These are phyloP conservation scores for Citrus hindsii DNA, from an alignment of 345 rosid species.

Conservation along the genomic window DNA sequence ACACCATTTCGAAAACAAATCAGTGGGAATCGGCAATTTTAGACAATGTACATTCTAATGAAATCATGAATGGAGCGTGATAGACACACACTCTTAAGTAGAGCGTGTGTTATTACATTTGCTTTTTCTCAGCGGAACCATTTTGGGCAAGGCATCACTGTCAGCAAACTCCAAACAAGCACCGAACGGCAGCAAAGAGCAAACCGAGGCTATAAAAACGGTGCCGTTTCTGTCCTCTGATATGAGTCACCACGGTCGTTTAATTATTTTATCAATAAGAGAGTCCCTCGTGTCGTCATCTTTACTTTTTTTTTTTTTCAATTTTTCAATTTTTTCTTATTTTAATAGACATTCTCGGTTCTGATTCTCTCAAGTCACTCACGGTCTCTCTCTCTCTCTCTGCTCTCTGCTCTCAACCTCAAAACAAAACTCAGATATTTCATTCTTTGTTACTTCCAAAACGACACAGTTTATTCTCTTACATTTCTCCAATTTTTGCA, in stretches of 20 bases:
- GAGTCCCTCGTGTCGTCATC: background rate
- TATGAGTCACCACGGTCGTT: background rate
- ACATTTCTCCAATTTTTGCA: conserved; percentile 9
- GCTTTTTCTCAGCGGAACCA: background rate
- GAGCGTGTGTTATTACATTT: background rate
- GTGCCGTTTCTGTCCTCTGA: background rate
- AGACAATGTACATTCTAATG: no score
- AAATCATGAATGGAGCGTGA: background rate
- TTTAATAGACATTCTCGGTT: background rate
- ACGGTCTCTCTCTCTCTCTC: background rate
- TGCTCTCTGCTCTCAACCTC: background rate
- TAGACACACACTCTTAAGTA: background rate
- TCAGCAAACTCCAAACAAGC: conserved; percentile 7
- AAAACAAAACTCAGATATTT: background rate
- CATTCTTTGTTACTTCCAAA: background rate
- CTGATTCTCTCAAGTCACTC: conserved; percentile 6
- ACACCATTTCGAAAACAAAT: no score
- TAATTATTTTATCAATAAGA: background rate
- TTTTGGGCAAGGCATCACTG: conserved; percentile 13
- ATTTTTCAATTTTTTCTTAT: background rate
- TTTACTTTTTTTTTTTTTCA: background rate
- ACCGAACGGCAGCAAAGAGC: background rate
- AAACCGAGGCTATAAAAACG: conserved; percentile 5
- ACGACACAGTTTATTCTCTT: conserved; percentile 1
- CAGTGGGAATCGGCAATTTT: no score